These are phyloP conservation scores for Wakefieldia striispora DNA, from an alignment of 768 basidiomycete species.

Conservation along the genomic window DNA sequence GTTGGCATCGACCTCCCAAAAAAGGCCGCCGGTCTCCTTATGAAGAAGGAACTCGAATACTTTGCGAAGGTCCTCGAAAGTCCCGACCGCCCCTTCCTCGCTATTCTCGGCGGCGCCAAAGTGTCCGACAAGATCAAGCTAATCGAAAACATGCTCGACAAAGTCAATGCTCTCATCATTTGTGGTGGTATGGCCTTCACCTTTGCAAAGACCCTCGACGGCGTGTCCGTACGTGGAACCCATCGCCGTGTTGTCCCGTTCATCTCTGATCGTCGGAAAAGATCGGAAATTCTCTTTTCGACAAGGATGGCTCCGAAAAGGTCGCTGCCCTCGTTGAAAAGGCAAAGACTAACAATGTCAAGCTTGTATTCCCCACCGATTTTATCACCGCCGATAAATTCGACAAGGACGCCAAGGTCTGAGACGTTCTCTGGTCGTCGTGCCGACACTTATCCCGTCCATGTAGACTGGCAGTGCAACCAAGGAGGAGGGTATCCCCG, in stretches of 20 bases:
- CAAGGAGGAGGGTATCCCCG: conserved; percentile 85
- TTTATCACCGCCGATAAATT: conserved; percentile 95
- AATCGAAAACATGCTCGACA: conserved; percentile 98
- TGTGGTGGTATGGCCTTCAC: conserved; percentile 99
- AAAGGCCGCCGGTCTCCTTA: conserved; percentile 91
- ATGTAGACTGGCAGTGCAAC: conserved; percentile 69
- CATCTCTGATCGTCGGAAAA: conserved; percentile 14
- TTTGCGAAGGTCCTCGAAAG: conserved; percentile 97
- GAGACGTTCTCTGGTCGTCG: conserved; percentile 12
- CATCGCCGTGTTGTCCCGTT: neutral
- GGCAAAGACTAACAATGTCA: conserved; percentile 88
- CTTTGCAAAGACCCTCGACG: conserved; percentile 92
- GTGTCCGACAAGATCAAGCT: conserved; percentile 99
- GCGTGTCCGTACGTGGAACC: conserved; percentile 54
- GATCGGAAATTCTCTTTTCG: conserved; percentile 96
- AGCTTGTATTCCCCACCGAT: conserved; percentile 94
- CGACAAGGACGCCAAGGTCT: conserved; percentile 82
- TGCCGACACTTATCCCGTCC: conserved; percentile 4
- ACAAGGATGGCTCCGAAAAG: conserved; percentile 84
- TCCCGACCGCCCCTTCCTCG: conserved; percentile 94
- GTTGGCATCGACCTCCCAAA: conserved; percentile 92
- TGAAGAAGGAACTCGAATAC: conserved; percentile 98
- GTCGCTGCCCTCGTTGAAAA: conserved; percentile 83
- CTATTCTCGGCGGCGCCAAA: conserved; percentile 97
- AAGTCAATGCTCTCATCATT: conserved; percentile 95